Base-by-base conservation (phyloP, 176 grass and related monocot species). In the Elaeis guineensis region DNA sequence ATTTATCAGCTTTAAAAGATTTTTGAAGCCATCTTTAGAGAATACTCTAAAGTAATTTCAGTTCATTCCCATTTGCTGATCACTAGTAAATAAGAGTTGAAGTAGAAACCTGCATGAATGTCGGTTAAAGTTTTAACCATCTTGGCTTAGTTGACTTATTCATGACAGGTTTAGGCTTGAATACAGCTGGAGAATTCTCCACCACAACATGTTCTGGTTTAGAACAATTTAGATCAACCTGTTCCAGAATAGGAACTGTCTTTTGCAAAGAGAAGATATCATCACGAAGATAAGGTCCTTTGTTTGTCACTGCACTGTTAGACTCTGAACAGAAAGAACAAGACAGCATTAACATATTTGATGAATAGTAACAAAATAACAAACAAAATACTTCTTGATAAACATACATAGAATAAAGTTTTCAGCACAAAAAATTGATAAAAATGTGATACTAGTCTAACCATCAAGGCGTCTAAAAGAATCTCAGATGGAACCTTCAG, bases 121-220 rank as follows among this genome's bases (percentile, higher is more conserved):
- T 8, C 0, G 35, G 35, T 12, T 39, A 39, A 39, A 81, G 69
- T 78, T 93, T 98, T 50, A 98, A 73, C 94, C 88, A 98, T 66
- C 92, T 98, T n/a, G 94, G 94, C 70, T 61, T 98, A 17, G 74
- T 68, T 32, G 88, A 61, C 78, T 98, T 93, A 61, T 89, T 98
- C 64, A 59, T 64, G 73, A 75, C 35, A 67, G 74, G 58, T 50
- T 57, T 73, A 81, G 61, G 66, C 66, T 81, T 69, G 61, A 78
- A 64, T 49, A 12, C 39, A 70, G 69, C 25, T 66, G 59, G 29
- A 48, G 80, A 50, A 28, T 26, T 61, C 64, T 54, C 63, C n/a
- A 63, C 28, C 28, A 30, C 28, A 5, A 28, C 62, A 67, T 67
- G 60, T 74, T 76, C 73, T 65, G 63, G 61, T 58, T 76, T 76